Conservation (phyloP, 2,329 filamentous ascomycete genomes). For the Fusarium graminum region DNA sequence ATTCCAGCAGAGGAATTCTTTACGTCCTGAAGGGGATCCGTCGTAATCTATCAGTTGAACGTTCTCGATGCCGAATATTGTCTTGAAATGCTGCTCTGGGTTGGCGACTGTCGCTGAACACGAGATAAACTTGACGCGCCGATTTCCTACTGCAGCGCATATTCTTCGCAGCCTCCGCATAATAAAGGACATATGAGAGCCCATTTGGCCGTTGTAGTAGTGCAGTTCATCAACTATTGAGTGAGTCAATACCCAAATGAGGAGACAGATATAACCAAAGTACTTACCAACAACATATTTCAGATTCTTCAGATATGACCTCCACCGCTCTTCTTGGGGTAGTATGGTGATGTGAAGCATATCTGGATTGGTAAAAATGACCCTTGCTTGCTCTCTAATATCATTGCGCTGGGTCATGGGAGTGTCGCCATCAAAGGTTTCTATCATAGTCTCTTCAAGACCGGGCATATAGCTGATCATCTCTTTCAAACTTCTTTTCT, state of each 20-base stretch:
- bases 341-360: slow-evolving; percentile 97
- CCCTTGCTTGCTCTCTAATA: slow-evolving; percentile 88
- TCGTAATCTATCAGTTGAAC: slow-evolving; percentile 89
- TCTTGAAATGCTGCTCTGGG: slow-evolving; percentile 89
- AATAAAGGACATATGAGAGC: slow-evolving; percentile 92
- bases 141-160: slow-evolving; percentile 91
- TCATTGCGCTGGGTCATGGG: slow-evolving; percentile 80
- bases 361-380: slow-evolving; percentile 98
- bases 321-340: slow-evolving; percentile 91
- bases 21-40: slow-evolving; percentile 88
- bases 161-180: slow-evolving; percentile 90
- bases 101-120: slow-evolving; percentile 98
- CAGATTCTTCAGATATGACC: slow-evolving; percentile 87
- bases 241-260: slow-evolving; percentile 11
- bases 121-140: slow-evolving; percentile 87
- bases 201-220: slow-evolving; percentile 95
- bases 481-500: slow-evolving; percentile 87
- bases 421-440: slow-evolving; percentile 97
- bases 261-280: background rate
- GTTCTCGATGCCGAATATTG: slow-evolving; percentile 89
- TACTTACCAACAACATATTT: slow-evolving; percentile 81
- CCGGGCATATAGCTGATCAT: slow-evolving; percentile 84
- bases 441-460: slow-evolving; percentile 81
- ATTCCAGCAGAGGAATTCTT: slow-evolving; percentile 98
- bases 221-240: slow-evolving; percentile 82